A percentile compares a stretch with the other conserved stretches of the same genome.
Evolutionary conservation across 2,329 filamentous ascomycete species (phyloP).

Genomic region (Davidsoniella virescens): DNA sequence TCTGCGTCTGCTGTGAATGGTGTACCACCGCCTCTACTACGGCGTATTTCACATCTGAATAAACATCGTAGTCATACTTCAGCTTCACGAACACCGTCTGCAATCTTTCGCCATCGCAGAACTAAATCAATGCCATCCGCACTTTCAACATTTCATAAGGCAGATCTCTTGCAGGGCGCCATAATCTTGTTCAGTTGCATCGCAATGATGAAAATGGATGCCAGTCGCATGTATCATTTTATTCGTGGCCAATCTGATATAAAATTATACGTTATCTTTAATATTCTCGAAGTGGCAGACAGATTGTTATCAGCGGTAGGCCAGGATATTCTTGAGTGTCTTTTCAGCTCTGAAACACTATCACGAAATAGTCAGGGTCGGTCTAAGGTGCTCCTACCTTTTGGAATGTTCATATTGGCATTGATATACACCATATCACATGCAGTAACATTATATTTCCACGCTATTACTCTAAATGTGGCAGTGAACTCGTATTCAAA

Average conservation of each 20-base stretch:
- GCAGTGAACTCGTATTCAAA: conserved; percentile 98
- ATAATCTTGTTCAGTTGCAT: conserved; percentile 76
- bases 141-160: conserved; percentile 79
- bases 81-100: conserved; percentile 7
- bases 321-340: conserved; percentile 88
- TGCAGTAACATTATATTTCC: conserved; percentile 80
- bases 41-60: conserved; percentile 13
- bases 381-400: conserved; percentile 74
- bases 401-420: conserved; percentile 81
- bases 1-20: not conserved
- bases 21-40: not conserved
- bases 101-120: conserved; percentile 43
- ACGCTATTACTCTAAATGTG: conserved; percentile 94
- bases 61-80: conserved; percentile 19
- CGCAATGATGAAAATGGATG: conserved; percentile 79
- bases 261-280: conserved; percentile 98
- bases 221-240: conserved; percentile 94
- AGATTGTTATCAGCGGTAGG: conserved; percentile 79
- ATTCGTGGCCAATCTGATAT: conserved; percentile 93
- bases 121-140: conserved; percentile 74
- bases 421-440: conserved; percentile 79
- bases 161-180: conserved; percentile 79
- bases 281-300: conserved; percentile 85
- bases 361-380: conserved; percentile 76
- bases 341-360: conserved; percentile 84